Conservation (phyloP, 2,329 filamentous ascomycete genomes). For the Pezicula rhizophila region DNA sequence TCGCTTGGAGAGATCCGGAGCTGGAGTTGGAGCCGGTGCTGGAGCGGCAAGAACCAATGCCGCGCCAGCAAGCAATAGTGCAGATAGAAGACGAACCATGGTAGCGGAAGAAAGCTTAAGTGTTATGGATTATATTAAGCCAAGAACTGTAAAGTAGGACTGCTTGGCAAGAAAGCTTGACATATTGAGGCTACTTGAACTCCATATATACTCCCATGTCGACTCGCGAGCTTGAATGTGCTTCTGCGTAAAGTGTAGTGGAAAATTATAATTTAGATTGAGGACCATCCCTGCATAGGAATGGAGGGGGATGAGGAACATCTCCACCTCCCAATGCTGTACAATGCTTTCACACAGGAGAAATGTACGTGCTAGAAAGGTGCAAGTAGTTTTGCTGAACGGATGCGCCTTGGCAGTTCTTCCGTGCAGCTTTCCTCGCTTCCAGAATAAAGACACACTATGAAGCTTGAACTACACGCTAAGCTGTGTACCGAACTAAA, state of each 20-base stretch:
- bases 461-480: background rate
- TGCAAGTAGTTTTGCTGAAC: background rate
- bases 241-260: too few species aligned
- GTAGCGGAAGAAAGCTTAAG: background rate
- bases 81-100: background rate
- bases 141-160: background rate
- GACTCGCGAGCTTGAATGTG: too few species aligned
- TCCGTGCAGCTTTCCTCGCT: background rate
- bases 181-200: background rate
- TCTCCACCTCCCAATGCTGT: too few species aligned
- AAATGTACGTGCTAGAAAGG: background rate
- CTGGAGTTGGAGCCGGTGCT: constrained; percentile 6
- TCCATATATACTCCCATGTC: too few species aligned
- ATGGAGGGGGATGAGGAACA: too few species aligned
- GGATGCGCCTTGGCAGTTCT: background rate
- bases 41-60: background rate
- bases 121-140: background rate
- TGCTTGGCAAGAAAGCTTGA: background rate
- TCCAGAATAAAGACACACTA: background rate
- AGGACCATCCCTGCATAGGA: too few species aligned
- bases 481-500: too few species aligned
- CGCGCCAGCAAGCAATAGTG: background rate
- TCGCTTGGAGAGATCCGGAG: constrained; percentile 12
- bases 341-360: background rate
- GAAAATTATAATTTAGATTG: too few species aligned